Base-by-base conservation (phyloP, 345 rosid species). In the Garcia nutans region DNA sequence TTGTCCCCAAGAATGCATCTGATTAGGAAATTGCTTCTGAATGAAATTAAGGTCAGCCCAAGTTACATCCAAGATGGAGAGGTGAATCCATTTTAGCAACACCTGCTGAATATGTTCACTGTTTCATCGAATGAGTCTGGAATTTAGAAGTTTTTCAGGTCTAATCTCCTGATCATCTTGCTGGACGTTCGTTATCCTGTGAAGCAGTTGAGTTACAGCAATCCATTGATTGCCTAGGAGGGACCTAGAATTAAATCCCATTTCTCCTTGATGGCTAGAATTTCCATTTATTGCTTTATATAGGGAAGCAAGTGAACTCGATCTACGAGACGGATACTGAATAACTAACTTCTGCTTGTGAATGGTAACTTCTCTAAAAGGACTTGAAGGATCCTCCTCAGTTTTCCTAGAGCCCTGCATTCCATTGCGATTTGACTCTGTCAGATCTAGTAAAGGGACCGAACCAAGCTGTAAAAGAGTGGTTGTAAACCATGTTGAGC, bases 381-480 rank as follows among this genome's bases (percentile, higher is more conserved):
- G 82, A 76, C 92, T 87, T 70, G 90, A 92, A 1, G 89, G 96
- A 78, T 90, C 90, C 83, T 93, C 98, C 58, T 92, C 93, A 9
- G 97, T 89, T 74, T 93, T 84, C 83, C 86, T 90, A 17, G 98
- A 88, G 87, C 97, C 93, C 83, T 84, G 90, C 86, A 91, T 89
- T 77, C 93, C 80, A 74, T 97, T 92, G 84, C 95, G 85, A 79
- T 91, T 88, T 61, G 96, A 87, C 77, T 79, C 91, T 73, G 90
- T 86, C 61, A 88, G n/a, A n/a, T n/a, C n/a, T n/a, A n/a, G n/a
- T n/a, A n/a, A n/a, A n/a, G n/a, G n/a, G n/a, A n/a, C n/a, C n/a
- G n/a, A n/a, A n/a, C n/a, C n/a, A n/a, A n/a, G n/a, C n/a, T n/a
- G n/a, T n/a, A n/a, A n/a, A n/a, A n/a, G n/a, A n/a, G n/a, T n/a